Base-by-base conservation (phyloP, 2,329 filamentous ascomycete species). In the Aureobasidium pullulans region DNA sequence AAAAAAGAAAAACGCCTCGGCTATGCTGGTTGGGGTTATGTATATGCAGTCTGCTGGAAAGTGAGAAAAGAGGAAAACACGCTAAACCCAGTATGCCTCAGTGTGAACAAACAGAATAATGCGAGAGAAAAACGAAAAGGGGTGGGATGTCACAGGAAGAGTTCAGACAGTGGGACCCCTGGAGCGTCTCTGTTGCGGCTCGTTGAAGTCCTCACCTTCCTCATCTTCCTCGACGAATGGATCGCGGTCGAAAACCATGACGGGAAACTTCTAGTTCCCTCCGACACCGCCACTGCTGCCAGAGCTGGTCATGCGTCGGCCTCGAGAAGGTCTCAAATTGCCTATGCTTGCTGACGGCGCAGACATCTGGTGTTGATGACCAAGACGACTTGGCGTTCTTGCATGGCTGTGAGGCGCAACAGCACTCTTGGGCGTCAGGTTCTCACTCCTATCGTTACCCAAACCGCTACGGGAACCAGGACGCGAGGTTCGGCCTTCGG, bases 351-450 rank as follows among this genome's bases (percentile, higher is more conserved):
- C 64, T 60, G 60, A 64, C 61, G 13, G 63, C 61, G n/a, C 62
- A 48, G 29, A 61, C 57, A 43, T 60, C 50, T 29, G 59, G 47
- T 48, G 65, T 57, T 19, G 47, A 16, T 49, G 64, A 43, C 39
- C 64, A 47, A 47, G 56, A 63, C 34, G 65, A 52, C 48, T 50
- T 6, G 37, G 36, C 6, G 46, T 54, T 5, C 43, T 47, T 7
- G 52, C 28, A 19, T 56, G 68, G 64, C 36, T 60, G 60, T 60
- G 66, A 65, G 46, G 66, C 4, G 43, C 11, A 6, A 15, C 19
- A 19, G 54, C 43, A 28, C 9, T 47, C 36, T 48, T 69, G 6
- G 69, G 69, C 49, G 69, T 70, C 39, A 61, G 15, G n/a, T 59
- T 64, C 31, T 64, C 62, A 11, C 46, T 59, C 46, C 62, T 60